Percentiles rank a stretch among this genome's conserved stretches.
phyloP scores from a whole-genome alignment of 805 yeast species.

The Pichia membranifaciens region DNA sequence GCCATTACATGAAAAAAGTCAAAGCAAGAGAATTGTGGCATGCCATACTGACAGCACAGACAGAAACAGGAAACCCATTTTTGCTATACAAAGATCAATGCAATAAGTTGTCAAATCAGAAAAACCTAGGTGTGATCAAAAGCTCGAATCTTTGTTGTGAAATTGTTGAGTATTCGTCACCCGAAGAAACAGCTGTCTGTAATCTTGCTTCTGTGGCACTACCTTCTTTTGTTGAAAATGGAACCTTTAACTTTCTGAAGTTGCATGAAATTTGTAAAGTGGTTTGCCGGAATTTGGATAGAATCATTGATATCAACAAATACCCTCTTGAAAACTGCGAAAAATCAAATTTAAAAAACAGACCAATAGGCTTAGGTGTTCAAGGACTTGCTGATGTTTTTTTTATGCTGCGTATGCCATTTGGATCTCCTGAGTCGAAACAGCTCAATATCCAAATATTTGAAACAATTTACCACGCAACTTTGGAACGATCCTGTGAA shows the following conservation, averaged over 20 bases:
- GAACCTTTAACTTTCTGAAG: conserved; percentile 61
- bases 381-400: conserved; percentile 93
- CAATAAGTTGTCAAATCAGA: conserved; percentile 81
- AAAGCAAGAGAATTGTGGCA: conserved; percentile 91
- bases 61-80: conserved; percentile 95
- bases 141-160: conserved; percentile 94
- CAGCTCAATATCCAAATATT: conserved; percentile 76
- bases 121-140: conserved; percentile 87
- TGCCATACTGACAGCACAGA: conserved; percentile 83
- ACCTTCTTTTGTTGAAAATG: conserved; percentile 58
- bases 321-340: conserved; percentile 81
- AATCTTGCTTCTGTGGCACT: conserved; percentile 87
- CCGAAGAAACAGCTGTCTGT: conserved; percentile 94
- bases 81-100: conserved; percentile 92
- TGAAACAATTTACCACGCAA: conserved; percentile 94
- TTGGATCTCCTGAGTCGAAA: conserved; percentile 77
- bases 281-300: conserved; percentile 71
- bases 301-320: conserved; percentile 74
- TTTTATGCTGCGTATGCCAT: conserved; percentile 73
- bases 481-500: conserved; percentile 82
- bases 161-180: conserved; percentile 84
- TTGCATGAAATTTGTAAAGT: conserved; percentile 76
- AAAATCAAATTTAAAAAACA: conserved; percentile 68
- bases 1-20: conserved; percentile 55
- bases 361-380: conserved; percentile 98